Evolutionary conservation across 1,139 yeast species (phyloP), one percentile per base, ranked within the genome.

Genomic region (Candida pseudoviswanathii): DNA sequence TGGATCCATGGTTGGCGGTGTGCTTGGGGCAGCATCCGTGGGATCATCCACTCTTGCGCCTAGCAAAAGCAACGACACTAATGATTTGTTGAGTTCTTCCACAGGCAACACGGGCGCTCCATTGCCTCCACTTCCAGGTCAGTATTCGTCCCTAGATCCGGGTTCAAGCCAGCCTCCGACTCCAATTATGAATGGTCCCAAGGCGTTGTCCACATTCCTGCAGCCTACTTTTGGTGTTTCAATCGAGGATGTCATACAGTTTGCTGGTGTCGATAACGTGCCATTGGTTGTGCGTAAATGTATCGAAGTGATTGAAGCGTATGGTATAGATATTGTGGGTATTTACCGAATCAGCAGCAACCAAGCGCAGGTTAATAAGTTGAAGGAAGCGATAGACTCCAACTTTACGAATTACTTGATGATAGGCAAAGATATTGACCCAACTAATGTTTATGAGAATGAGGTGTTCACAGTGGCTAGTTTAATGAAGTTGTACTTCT

Each of bases 231-330:
- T 88, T 70, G 97, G 97, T 0, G 83, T 85, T 0, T 85, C 96
- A 0, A 76, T 94, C 22, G 96, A 88, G 55, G 83, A 80, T 7
- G 71, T 89, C 45, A 82, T 91, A 26, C 86, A 85, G 54, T 84
- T 80, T 58, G 97, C 96, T 53, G 96, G 81, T 3, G 70, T 90
- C 47, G 96, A 89, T 57, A 86, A 89, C 66, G 97, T 92, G 2
- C 98, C 99, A 1, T 78, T 89, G n/a, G 80, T 92, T 44, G 98
- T 92, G 7, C 85, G 86, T 57, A 89, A 86, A 62, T 92, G 98
- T 73, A 87, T 92, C 48, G 87, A 86, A 55, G 86, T 92, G 6
- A 83, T 94, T 42, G 98, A 94, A 64, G 77, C 78, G 37, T 84
- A 86, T 64, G 99, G 99, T 1, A 67, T 88, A 41, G 86, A 89